phyloP scores from a whole-genome alignment of 192 early-diverging fungal genomes.

The Linnemannia hyalina region DNA sequence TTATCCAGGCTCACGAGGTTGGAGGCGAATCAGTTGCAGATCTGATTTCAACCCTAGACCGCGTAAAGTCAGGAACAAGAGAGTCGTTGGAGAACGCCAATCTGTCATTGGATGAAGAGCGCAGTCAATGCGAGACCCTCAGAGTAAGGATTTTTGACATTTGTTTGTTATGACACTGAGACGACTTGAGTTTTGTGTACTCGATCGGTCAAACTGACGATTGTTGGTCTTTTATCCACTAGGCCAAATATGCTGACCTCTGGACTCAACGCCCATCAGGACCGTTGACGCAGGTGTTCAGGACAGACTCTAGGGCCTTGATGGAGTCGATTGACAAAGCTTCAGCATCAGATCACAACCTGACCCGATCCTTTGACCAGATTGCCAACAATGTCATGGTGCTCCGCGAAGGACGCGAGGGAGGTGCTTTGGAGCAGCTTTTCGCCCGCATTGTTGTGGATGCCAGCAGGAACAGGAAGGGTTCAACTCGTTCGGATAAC shows the following conservation, averaged over 20 bases:
- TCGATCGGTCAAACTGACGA: neutral
- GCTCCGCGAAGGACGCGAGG: constrained; percentile 57
- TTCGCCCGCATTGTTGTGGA: constrained; percentile 57
- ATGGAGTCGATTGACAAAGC: constrained; percentile 86
- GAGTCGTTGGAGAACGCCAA: constrained; percentile 76
- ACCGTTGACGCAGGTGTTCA: constrained; percentile 76
- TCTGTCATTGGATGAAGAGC: constrained; percentile 87
- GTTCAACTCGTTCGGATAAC: constrained; percentile 38
- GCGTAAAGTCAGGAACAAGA: constrained; percentile 72
- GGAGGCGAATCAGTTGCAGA: constrained; percentile 64
- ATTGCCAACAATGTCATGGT: constrained; percentile 58
- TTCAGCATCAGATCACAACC: constrained; percentile 67
- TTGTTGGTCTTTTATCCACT: neutral
- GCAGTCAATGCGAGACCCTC: constrained; percentile 83
- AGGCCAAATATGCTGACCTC: constrained; percentile 80
- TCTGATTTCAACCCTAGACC: constrained; percentile 72
- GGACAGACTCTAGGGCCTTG: constrained; percentile 81
- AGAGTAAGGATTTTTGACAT: constrained; percentile 62
- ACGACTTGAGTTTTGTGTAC: neutral
- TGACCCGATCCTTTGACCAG: constrained; percentile 61
- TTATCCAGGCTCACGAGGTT: constrained; percentile 71
- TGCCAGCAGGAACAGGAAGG: constrained; percentile 39
- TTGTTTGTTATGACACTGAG: neutral
- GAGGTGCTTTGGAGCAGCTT: constrained; percentile 57
- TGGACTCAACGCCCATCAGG: constrained; percentile 91